Evolutionary conservation across 805 yeast species (phyloP).

Genomic region (Zygoascus ofunaensis): DNA sequence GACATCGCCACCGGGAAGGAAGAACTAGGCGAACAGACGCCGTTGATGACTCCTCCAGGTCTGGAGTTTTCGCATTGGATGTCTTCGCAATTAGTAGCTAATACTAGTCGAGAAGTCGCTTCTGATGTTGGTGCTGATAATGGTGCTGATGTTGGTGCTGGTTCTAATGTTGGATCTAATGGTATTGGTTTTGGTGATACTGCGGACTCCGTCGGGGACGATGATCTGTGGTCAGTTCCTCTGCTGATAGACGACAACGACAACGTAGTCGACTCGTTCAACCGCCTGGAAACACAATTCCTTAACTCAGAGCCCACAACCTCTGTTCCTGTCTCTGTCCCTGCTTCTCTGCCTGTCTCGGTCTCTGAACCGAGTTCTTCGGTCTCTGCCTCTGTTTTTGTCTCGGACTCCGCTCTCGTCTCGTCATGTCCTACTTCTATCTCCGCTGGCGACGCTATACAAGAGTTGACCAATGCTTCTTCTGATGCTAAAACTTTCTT

Average conservation of each 20-base stretch:
- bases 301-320: neutral
- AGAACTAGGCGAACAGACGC: no score
- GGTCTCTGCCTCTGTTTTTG: neutral
- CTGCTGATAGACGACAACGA: neutral
- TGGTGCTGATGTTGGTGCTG: no score
- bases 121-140: neutral
- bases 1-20: no score
- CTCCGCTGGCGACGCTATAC: neutral
- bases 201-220: no score
- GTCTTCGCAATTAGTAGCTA: neutral
- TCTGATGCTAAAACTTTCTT: neutral
- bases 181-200: no score
- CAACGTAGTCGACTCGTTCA: neutral
- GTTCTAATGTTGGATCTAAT: no score
- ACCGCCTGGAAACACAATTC: neutral
- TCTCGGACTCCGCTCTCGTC: no score
- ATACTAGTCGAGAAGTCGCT: neutral
- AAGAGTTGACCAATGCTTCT: neutral
- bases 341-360: neutral
- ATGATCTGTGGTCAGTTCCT: neutral
- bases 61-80: neutral
- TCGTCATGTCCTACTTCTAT: no score
- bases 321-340: neutral
- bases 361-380: neutral
- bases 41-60: constrained; percentile 4